Evolutionary conservation across 2,329 filamentous ascomycete genomes (phyloP).

Genomic region (Neopestalotiopsis clavispora): DNA sequence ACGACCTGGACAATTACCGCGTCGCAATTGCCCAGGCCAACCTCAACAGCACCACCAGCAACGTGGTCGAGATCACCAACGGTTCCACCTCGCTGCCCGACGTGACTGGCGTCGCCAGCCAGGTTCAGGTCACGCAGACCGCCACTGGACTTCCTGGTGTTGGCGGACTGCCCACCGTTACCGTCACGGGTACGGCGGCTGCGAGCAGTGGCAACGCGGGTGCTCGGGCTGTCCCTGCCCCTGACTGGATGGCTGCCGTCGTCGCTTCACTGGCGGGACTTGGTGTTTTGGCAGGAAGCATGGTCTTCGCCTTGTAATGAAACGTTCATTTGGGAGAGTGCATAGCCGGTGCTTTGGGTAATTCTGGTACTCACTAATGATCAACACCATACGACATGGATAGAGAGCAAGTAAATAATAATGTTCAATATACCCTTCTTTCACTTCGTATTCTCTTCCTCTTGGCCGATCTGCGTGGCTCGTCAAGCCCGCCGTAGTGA

Average conservation of each 20-base stretch:
- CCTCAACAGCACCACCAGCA: constrained; percentile 47
- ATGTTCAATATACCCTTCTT: background rate
- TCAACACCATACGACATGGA: background rate
- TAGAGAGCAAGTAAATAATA: background rate
- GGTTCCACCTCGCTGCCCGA: constrained; percentile 44
- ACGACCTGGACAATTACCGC: constrained; percentile 55
- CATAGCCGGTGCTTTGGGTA: background rate
- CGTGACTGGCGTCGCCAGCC: constrained; percentile 48
- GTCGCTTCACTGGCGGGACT: background rate
- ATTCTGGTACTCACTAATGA: background rate
- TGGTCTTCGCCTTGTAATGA: background rate
- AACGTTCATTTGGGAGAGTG: too few species aligned
- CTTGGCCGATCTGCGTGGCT: background rate
- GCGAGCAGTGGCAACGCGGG: constrained; percentile 25
- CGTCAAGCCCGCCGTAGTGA: too few species aligned
- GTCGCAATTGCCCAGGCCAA: constrained; percentile 59
- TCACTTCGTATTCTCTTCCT: background rate
- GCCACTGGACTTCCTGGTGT: constrained; percentile 25
- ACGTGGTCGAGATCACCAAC: constrained; percentile 51
- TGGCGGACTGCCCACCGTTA: constrained; percentile 18
- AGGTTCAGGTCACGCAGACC: constrained; percentile 30
- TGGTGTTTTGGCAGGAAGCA: constrained; percentile 4
- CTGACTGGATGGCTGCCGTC: constrained; percentile 27
- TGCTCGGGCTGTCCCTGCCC: constrained; percentile 22
- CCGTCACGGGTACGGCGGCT: constrained; percentile 20